phyloP scores from a whole-genome alignment of 495 filamentous ascomycete species.

The Aspergillus egyptiacus region DNA sequence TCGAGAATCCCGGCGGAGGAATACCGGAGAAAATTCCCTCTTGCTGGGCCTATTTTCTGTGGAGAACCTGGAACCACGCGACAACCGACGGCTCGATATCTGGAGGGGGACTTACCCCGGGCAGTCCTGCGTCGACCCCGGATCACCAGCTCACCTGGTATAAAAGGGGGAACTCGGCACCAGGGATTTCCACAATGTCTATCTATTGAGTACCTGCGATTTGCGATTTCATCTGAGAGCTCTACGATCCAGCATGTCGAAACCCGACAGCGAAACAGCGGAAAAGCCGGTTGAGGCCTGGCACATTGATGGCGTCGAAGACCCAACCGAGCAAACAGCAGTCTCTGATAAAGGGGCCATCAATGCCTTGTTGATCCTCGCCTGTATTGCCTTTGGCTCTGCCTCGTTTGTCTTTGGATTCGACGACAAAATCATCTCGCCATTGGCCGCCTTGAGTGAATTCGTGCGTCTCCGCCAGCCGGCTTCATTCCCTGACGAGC shows the following conservation, averaged over 20 bases:
- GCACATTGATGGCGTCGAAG: conserved; percentile 19
- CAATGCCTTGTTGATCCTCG: conserved; percentile 27
- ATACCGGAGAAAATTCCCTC: neutral
- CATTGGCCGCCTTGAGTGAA: conserved; percentile 28
- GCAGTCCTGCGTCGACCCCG: neutral
- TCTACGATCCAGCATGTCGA: too few species aligned
- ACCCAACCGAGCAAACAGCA: neutral
- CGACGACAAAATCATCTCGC: conserved; percentile 40
- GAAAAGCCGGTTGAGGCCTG: conserved; percentile 14
- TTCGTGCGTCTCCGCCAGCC: conserved; percentile 25
- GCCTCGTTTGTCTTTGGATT: conserved; percentile 37
- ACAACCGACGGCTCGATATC: too few species aligned
- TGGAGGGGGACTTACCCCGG: conserved; percentile 1
- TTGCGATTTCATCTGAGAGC: too few species aligned
- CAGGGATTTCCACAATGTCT: neutral
- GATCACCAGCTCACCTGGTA: neutral
- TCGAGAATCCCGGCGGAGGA: neutral
- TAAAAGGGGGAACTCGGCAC: too few species aligned
- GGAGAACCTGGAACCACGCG: neutral
- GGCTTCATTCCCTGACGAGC: neutral
- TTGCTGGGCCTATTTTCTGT: neutral
- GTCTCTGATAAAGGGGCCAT: conserved; percentile 13
- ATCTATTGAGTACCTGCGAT: too few species aligned
- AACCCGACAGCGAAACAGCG: neutral
- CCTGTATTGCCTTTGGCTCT: conserved; percentile 30